A percentile compares a stretch with the other conserved stretches of the same genome.
Conservation (phyloP, 1,284 basidiomycete species). For the Wolfiporia cocos region DNA sequence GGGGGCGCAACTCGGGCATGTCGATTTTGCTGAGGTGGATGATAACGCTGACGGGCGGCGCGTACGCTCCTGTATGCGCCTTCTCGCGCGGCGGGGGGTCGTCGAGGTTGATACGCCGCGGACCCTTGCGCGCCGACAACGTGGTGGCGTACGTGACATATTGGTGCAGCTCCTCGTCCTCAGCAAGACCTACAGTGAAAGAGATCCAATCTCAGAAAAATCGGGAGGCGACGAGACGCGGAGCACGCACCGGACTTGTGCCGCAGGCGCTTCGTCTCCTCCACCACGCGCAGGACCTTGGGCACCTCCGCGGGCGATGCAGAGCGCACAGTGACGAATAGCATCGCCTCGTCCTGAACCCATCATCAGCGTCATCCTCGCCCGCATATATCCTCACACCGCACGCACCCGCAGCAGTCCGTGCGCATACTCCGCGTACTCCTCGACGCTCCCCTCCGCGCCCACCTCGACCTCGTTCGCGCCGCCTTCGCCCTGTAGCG, state of each 20-base stretch:
- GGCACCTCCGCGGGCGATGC: conserved; percentile 60
- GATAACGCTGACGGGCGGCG: conserved; percentile 57
- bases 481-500: conserved; percentile 38
- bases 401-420: conserved; percentile 51
- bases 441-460: conserved; percentile 54
- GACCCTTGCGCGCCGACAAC: conserved; percentile 37
- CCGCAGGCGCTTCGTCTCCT: conserved; percentile 69
- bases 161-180: conserved; percentile 66
- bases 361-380: not conserved
- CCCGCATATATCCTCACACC: too few species aligned
- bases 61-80: conserved; percentile 37
- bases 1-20: conserved; percentile 74
- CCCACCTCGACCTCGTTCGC: conserved; percentile 70
- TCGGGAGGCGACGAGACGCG: not conserved
- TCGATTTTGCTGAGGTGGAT: conserved; percentile 78
- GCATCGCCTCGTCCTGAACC: conserved; percentile 66
- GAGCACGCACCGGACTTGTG: conserved; percentile 56
- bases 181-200: conserved; percentile 34
- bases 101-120: conserved; percentile 63
- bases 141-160: conserved; percentile 67
- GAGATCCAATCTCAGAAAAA: not conserved
- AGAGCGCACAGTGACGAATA: conserved; percentile 70
- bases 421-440: conserved; percentile 67
- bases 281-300: conserved; percentile 74
- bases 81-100: conserved; percentile 33